Conservation (phyloP, 768 basidiomycete species). For the Hygrocybe coccinea region DNA sequence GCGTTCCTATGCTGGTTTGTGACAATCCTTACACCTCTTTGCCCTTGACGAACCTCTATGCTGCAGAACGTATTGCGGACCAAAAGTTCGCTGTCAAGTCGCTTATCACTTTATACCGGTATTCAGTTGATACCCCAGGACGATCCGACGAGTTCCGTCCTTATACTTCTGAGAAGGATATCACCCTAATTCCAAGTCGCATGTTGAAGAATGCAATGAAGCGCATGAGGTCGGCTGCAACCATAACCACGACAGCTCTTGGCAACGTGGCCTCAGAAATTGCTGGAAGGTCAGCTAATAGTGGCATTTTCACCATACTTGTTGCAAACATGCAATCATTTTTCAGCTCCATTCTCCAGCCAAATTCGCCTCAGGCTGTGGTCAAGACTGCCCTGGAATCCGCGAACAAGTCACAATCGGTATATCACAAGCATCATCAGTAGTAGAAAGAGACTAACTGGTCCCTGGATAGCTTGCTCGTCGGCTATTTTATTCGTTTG, state of each 20-base stretch:
- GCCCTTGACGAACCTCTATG: not conserved
- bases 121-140: slow-evolving; percentile 71
- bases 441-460: not conserved
- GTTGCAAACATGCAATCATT: slow-evolving; percentile 3
- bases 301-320: too few relatives aligned
- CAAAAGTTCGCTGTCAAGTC: slow-evolving; percentile 75
- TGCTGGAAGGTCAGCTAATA: slow-evolving; percentile 47
- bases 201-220: slow-evolving; percentile 68
- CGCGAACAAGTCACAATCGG: slow-evolving; percentile 72
- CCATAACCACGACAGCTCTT: slow-evolving; percentile 71
- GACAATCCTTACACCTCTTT: slow-evolving; percentile 3
- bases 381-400: slow-evolving; percentile 76
- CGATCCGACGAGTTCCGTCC: slow-evolving; percentile 57
- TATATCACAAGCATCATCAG: slow-evolving; percentile 20
- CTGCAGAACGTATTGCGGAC: slow-evolving; percentile 68
- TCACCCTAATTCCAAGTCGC: slow-evolving; percentile 49
- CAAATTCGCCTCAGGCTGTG: slow-evolving; percentile 78
- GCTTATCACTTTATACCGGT: slow-evolving; percentile 70
- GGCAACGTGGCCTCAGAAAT: slow-evolving; percentile 56
- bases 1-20: slow-evolving; percentile 58
- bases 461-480: slow-evolving; percentile 58
- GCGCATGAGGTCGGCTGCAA: slow-evolving; percentile 67
- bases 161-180: slow-evolving; percentile 29
- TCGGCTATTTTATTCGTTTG: slow-evolving; percentile 82
- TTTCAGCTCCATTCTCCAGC: slow-evolving; percentile 70